Percentiles rank a stretch among this genome's conserved stretches.
These are phyloP conservation scores for Fusarium odoratissimum DNA, from an alignment of 2,329 filamentous ascomycete species.

Conservation along the genomic window DNA sequence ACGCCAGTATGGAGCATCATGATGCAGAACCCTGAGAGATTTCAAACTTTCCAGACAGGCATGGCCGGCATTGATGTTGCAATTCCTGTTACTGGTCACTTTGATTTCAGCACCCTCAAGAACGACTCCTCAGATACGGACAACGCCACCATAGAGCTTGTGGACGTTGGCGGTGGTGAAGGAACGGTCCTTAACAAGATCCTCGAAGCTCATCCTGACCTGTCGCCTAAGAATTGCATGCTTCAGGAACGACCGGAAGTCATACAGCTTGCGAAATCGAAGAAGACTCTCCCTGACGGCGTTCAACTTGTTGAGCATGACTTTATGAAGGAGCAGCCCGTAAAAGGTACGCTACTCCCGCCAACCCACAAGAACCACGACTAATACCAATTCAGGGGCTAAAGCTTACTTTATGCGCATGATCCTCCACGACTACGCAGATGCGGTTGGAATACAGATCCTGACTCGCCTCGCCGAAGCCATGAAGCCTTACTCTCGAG, in stretches of 20 bases:
- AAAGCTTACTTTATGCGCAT: slow-evolving; percentile 51
- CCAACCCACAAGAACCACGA: neutral
- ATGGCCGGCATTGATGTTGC: slow-evolving; percentile 50
- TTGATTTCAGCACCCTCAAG: slow-evolving; percentile 46
- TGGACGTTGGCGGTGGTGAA: slow-evolving; percentile 49
- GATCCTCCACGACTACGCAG: slow-evolving; percentile 50
- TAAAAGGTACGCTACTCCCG: slow-evolving; percentile 40
- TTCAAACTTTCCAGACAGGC: slow-evolving; percentile 47
- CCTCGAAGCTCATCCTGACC: slow-evolving; percentile 44
- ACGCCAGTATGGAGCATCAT: slow-evolving; percentile 50
- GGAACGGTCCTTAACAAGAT: slow-evolving; percentile 48
- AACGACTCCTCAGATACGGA: slow-evolving; percentile 34
- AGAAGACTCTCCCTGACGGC: slow-evolving; percentile 30
- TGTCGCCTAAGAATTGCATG: slow-evolving; percentile 40
- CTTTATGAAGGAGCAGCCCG: slow-evolving; percentile 46
- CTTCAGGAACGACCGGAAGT: slow-evolving; percentile 46
- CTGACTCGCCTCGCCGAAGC: slow-evolving; percentile 44
- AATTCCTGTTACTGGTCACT: slow-evolving; percentile 49
- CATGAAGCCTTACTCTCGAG: slow-evolving; percentile 45
- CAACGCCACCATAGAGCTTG: slow-evolving; percentile 40
- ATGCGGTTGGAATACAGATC: slow-evolving; percentile 44
- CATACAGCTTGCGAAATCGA: slow-evolving; percentile 40
- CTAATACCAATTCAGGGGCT: slow-evolving; percentile 42
- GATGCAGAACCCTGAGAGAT: slow-evolving; percentile 45
- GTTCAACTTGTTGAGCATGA: slow-evolving; percentile 45